Conservation (phyloP, 208 protist species). For the Leishmania amazonensis region DNA sequence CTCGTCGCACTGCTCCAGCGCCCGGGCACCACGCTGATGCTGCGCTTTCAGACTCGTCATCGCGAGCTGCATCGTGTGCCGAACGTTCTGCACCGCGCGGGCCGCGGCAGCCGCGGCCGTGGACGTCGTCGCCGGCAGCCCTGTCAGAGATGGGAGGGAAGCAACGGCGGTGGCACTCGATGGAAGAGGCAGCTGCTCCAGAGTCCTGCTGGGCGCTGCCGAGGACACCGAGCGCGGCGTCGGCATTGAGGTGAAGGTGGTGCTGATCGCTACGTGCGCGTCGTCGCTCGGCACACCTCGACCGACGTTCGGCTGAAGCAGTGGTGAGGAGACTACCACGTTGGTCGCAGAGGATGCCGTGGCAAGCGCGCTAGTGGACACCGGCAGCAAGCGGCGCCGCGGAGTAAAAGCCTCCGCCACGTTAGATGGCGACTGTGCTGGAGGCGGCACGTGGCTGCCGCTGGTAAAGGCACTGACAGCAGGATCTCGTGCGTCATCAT, state of each 20-base stretch:
- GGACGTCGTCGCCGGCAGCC: background rate
- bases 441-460: background rate
- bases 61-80: conserved; percentile 25
- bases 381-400: background rate
- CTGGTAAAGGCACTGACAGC: background rate
- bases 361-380: background rate
- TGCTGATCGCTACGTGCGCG: background rate
- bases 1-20: conserved; percentile 20
- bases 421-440: background rate
- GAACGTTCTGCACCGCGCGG: conserved; percentile 9
- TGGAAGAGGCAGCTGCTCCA: background rate
- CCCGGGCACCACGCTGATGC: conserved; percentile 17
- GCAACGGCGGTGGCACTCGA: background rate
- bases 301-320: too few species aligned
- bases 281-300: background rate
- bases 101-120: conserved; percentile 1
- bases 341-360: background rate
- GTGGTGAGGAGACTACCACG: background rate
- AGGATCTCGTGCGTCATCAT: background rate
- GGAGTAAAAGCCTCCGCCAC: background rate
- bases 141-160: conserved; percentile 4
- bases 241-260: conserved; percentile 10
- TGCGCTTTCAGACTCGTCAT: conserved; percentile 18
- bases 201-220: background rate
- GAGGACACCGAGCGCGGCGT: background rate